Conservation (phyloP, 257 asterid species). For the Salvia hispanica region DNA sequence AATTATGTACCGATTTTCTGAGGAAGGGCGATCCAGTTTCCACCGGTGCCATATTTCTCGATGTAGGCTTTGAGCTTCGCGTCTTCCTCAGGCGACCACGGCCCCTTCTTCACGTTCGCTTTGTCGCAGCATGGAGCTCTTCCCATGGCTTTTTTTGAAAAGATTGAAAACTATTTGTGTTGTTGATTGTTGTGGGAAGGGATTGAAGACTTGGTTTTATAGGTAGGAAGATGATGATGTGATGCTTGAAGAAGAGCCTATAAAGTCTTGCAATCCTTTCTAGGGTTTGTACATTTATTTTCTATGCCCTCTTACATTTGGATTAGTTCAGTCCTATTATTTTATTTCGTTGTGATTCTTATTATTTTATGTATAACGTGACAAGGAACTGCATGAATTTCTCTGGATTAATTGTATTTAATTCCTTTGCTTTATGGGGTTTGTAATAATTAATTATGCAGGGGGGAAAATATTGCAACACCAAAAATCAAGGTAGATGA, state of each 20-base stretch:
- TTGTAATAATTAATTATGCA: slow-evolving; percentile 40
- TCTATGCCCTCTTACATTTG: slow-evolving; percentile 42
- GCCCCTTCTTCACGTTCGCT: slow-evolving; percentile 89
- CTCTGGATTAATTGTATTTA: slow-evolving; percentile 32
- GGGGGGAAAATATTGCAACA: slow-evolving; percentile 35
- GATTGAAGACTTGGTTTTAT: slow-evolving; percentile 67
- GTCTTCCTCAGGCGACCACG: slow-evolving; percentile 98
- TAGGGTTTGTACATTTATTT: slow-evolving; percentile 59
- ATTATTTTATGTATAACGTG: slow-evolving; percentile 37
- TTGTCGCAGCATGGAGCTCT: slow-evolving; percentile 99
- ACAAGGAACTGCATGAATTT: slow-evolving; percentile 46
- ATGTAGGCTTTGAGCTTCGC: slow-evolving; percentile 82
- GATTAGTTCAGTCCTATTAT: slow-evolving; percentile 58
- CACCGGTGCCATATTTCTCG: slow-evolving; percentile 77
- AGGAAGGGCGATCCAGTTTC: slow-evolving; percentile 99
- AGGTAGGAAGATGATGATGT: slow-evolving; percentile 67
- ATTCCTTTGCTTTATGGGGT: slow-evolving; percentile 44
- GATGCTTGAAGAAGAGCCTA: slow-evolving; percentile 50
- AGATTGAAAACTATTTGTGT: slow-evolving; percentile 19
- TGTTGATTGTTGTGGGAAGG: slow-evolving; percentile 41
- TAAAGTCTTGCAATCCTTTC: slow-evolving; percentile 42
- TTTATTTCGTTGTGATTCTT: slow-evolving; percentile 28
- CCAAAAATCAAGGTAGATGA: slow-evolving; percentile 43
- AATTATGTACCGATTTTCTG: slow-evolving; percentile 75
- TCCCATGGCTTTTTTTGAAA: slow-evolving; percentile 56